Conservation (phyloP, 2,329 filamentous ascomycete genomes). For the Cytospora schulzeri region DNA sequence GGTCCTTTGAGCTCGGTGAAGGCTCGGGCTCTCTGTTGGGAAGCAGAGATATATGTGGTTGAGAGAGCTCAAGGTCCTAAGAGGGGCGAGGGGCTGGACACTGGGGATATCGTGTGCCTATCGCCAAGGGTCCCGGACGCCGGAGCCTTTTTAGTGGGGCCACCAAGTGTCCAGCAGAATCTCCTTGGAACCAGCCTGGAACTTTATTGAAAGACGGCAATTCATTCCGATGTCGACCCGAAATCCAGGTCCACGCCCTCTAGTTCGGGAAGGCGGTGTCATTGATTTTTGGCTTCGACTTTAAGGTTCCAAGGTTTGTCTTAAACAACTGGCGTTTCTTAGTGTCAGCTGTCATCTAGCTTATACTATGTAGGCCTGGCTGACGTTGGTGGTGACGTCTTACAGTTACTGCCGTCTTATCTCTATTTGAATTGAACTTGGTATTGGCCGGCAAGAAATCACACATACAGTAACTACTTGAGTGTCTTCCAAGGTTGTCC, state of each 20-base stretch:
- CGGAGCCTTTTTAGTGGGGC: conserved; percentile 3
- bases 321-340: neutral
- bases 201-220: neutral
- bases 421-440: neutral
- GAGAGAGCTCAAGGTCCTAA: conserved; percentile 11
- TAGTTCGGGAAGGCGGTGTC: neutral
- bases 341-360: neutral
- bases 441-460: neutral
- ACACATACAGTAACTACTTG: too few relatives aligned
- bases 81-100: neutral
- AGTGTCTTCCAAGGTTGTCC: too few relatives aligned
- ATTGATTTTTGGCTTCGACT: neutral
- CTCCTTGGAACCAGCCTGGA: neutral
- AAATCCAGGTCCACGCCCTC: neutral
- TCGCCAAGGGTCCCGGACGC: conserved; percentile 9
- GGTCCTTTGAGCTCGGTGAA: conserved; percentile 12
- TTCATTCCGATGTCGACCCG: conserved; percentile 1
- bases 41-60: conserved; percentile 18
- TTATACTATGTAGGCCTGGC: neutral
- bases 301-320: neutral
- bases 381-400: neutral
- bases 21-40: conserved; percentile 16
- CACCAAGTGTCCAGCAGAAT: neutral
- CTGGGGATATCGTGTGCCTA: neutral
- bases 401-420: neutral